These are phyloP conservation scores for Candida oleophila DNA, from an alignment of 805 yeast genomes.

Conservation along the genomic window DNA sequence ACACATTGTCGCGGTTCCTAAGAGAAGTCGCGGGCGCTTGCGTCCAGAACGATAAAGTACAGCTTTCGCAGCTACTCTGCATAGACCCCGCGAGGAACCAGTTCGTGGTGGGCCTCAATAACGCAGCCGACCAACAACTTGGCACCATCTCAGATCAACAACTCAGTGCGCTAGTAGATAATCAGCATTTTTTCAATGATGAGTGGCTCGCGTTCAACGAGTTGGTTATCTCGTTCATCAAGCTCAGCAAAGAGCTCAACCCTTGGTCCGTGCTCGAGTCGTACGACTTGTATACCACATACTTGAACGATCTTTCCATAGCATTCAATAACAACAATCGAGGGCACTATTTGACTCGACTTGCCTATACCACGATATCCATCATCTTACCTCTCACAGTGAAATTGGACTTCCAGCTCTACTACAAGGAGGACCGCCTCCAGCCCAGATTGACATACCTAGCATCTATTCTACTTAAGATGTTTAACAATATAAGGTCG, in stretches of 20 bases:
- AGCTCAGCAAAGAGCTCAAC: slow-evolving; percentile 48
- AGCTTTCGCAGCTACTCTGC: slow-evolving; percentile 14
- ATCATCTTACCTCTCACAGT: slow-evolving; percentile 45
- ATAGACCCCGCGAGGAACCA: slow-evolving; percentile 26
- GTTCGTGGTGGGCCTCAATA: slow-evolving; percentile 24
- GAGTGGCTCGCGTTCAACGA: slow-evolving; percentile 50
- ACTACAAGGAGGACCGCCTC: slow-evolving; percentile 35
- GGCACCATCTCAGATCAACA: slow-evolving; percentile 13
- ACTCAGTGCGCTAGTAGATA: slow-evolving; percentile 19
- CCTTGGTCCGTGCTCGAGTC: slow-evolving; percentile 53
- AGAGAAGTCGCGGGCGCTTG: neutral
- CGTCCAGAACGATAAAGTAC: neutral
- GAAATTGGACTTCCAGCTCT: slow-evolving; percentile 40
- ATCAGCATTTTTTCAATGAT: slow-evolving; percentile 22
- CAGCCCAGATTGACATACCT: slow-evolving; percentile 48
- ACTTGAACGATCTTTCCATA: slow-evolving; percentile 45
- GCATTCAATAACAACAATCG: slow-evolving; percentile 48
- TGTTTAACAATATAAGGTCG: slow-evolving; percentile 62
- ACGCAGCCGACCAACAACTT: slow-evolving; percentile 1
- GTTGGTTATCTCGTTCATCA: slow-evolving; percentile 45
- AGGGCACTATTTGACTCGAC: slow-evolving; percentile 33
- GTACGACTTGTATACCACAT: slow-evolving; percentile 52
- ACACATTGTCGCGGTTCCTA: slow-evolving; percentile 14
- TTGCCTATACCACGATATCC: slow-evolving; percentile 37
- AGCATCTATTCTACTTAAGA: slow-evolving; percentile 53